Conservation (phyloP, 306 rosid species). For the Cicer cuneatum region DNA sequence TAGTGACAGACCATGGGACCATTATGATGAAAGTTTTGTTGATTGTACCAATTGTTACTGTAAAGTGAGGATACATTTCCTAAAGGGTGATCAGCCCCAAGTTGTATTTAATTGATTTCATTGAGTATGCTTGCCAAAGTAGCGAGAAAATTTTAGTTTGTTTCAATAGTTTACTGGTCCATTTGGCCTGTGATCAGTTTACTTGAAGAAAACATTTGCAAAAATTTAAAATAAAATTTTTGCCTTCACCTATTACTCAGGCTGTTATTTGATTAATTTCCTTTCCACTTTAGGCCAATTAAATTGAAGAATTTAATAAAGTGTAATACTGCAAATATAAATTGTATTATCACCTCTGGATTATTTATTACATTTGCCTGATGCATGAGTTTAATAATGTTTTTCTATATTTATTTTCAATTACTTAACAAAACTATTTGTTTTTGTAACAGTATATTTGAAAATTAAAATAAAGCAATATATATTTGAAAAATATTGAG, state of each 20-base stretch:
- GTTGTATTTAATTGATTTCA: conserved; percentile 46
- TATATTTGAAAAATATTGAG: too few species aligned
- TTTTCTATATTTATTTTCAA: too few species aligned
- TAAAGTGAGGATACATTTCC: conserved; percentile 47
- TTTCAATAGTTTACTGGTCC: conserved; percentile 33
- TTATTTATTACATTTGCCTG: too few species aligned
- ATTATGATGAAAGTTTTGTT: conserved; percentile 46
- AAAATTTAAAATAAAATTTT: background rate
- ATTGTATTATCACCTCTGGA: too few species aligned
- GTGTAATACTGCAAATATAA: too few species aligned
- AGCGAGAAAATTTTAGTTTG: conserved; percentile 40
- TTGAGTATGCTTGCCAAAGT: conserved; percentile 35
- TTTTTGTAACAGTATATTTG: too few species aligned
- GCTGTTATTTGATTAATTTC: conserved; percentile 8
- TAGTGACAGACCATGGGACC: conserved; percentile 51
- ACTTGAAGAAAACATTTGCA: conserved; percentile 30
- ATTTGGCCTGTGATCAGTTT: conserved; percentile 27
- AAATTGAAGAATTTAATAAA: conserved; percentile 25
- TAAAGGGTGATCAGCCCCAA: conserved; percentile 48
- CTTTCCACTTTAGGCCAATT: conserved; percentile 17
- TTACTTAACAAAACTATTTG: too few species aligned
- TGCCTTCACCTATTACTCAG: conserved; percentile 10
- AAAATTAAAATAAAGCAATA: too few species aligned
- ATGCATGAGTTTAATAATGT: too few species aligned
- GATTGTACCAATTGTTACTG: conserved; percentile 50